A percentile compares a stretch with the other conserved stretches of the same genome.
Evolutionary conservation across 2,329 filamentous ascomycete species (phyloP).

Genomic region (Scortechinia acanthostroma): DNA sequence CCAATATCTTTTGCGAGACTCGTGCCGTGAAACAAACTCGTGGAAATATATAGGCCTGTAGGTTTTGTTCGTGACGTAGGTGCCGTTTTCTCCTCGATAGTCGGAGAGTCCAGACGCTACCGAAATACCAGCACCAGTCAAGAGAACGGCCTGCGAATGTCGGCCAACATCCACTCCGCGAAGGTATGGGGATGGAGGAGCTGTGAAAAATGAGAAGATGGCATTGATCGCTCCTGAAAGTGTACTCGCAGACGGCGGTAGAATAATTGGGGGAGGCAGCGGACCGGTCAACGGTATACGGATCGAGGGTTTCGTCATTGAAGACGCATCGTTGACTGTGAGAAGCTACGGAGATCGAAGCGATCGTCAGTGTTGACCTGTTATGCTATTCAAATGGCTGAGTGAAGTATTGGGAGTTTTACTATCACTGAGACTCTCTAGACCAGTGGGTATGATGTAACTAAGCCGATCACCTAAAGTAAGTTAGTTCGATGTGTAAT

Average conservation of each 20-base stretch:
- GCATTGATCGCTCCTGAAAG: conserved; percentile 52
- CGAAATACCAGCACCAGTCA: conserved; percentile 63
- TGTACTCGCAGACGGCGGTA: conserved; percentile 49
- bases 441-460: too few species aligned
- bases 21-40: conserved; percentile 59
- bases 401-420: too few species aligned
- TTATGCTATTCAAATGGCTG: too few species aligned
- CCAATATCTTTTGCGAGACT: conserved; percentile 67
- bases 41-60: conserved; percentile 68
- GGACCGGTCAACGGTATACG: conserved; percentile 65
- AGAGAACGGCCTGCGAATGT: conserved; percentile 13
- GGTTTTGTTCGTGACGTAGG: conserved; percentile 61
- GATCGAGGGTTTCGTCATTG: conserved; percentile 18
- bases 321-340: conserved; percentile 4
- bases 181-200: conserved; percentile 29
- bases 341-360: background rate
- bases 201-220: conserved; percentile 50
- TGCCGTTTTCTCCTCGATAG: conserved; percentile 63
- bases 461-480: too few species aligned
- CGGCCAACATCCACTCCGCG: conserved; percentile 14
- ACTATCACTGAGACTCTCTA: too few species aligned
- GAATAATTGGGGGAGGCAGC: conserved; percentile 52
- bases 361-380: too few species aligned
- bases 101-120: conserved; percentile 66
- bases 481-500: too few species aligned